Evolutionary conservation across 805 yeast genomes (phyloP), one percentile per base, ranked within the genome.

Genomic region (Metschnikowia gelsemii): DNA sequence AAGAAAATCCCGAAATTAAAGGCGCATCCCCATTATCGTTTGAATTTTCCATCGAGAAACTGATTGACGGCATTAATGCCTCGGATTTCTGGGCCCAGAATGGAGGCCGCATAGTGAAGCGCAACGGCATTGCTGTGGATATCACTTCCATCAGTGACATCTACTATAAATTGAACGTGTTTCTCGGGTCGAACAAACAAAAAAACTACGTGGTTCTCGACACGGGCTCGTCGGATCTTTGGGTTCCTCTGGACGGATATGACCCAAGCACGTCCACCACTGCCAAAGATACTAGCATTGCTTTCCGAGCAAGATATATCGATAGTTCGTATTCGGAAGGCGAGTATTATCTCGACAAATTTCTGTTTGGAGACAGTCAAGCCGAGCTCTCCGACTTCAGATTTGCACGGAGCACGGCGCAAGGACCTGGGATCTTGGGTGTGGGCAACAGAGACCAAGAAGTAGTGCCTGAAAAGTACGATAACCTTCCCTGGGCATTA

Each of bases 401-500:
- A 36, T 49, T 49, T 35, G 53, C 47, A 9, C 34, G 35, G 7
- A 22, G 22, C n/a, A 27, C 21, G 11, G 29, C 22, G 2, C 22
- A 22, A 3, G 36, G 36, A 9, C 35, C 39, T 3, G 52, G 50
- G 2, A 40, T 49, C 4, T 41, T 42, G 32, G 52, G 48, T 1
- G 30, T 47, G 6, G 50, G 41, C 6, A 42, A 41, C 32, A 34
- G 29, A 29, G 36, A 33, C 29, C 32, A 19, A 12, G 43, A 40
- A 17, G 42, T 30, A 7, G 34, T 36, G 2, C 36, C 11, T 13
- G 28, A 24, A 12, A 35, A 35, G 24, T 40, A 40, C 24, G 40
- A 40, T 37, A 87, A 87, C 60, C 64, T 87, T 45, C 96, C 96
- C 0, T 50, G 71, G 45, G 73, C 74, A 43, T 61, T 87, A 66